Conservation (phyloP, 352 stramenopile genomes). For the Nothophytophthora sp. region DNA sequence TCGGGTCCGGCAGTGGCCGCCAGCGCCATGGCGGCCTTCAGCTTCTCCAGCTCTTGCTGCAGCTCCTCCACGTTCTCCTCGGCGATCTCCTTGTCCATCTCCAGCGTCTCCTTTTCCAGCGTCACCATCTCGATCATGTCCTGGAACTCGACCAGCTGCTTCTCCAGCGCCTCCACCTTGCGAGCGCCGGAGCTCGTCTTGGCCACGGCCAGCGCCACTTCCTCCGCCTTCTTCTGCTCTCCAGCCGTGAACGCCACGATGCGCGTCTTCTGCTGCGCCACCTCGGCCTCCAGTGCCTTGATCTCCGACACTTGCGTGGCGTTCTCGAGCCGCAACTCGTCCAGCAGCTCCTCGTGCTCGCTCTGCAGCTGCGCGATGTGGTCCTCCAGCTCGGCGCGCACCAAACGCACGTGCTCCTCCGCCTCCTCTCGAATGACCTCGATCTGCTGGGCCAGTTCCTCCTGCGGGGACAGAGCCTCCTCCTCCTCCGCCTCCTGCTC, state of each 20-base stretch:
- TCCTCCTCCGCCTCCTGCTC: slow-evolving; percentile 21
- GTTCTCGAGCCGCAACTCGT: slow-evolving; percentile 61
- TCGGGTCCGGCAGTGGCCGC: slow-evolving; percentile 43
- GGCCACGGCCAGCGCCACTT: slow-evolving; percentile 68
- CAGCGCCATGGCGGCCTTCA: slow-evolving; percentile 67
- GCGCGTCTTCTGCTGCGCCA: slow-evolving; percentile 67
- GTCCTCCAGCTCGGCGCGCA: slow-evolving; percentile 69
- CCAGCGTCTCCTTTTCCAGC: slow-evolving; percentile 86
- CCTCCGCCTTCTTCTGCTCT: slow-evolving; percentile 81
- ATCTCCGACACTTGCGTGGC: slow-evolving; percentile 60
- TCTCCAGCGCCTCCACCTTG: slow-evolving; percentile 69
- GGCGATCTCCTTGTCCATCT: slow-evolving; percentile 90
- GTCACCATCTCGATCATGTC: slow-evolving; percentile 87
- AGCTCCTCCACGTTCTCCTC: slow-evolving; percentile 83
- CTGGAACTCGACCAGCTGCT: slow-evolving; percentile 69
- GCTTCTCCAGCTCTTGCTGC: slow-evolving; percentile 68
- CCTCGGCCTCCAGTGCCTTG: slow-evolving; percentile 62
- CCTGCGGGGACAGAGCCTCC: slow-evolving; percentile 18
- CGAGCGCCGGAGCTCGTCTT: slow-evolving; percentile 69
- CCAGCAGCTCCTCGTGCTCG: slow-evolving; percentile 55
- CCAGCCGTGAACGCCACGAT: slow-evolving; percentile 64
- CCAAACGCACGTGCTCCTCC: slow-evolving; percentile 55
- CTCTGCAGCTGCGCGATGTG: slow-evolving; percentile 53
- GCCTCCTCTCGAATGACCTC: slow-evolving; percentile 56
- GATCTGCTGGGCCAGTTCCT: slow-evolving; percentile 50